Base-by-base conservation (phyloP, 1,284 basidiomycete species). In the Rhodotorula glutinis region DNA sequence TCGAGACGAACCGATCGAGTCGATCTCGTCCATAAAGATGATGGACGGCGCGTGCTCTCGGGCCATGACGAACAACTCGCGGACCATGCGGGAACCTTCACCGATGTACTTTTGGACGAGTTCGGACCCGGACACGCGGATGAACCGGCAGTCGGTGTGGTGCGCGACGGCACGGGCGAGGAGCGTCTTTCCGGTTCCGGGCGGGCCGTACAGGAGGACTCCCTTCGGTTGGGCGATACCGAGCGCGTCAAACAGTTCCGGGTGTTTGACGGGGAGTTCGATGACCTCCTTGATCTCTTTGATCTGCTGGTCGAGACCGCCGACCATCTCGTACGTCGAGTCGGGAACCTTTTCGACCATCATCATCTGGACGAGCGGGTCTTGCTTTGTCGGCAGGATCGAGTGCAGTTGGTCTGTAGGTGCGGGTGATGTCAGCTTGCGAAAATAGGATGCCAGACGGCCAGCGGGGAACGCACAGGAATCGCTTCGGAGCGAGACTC, bases 301-400 rank as follows among this genome's bases (percentile, higher is more conserved):
- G 79, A 98, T 98, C 79, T 98, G 95, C 79, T 84, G 92, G 83
- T 98, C 95, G 69, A 98, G 85, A 77, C 95, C 95, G 58, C 95
- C 95, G 73, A 98, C 95, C 93, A 98, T 97, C 81, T 98, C 95
- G 81, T 98, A 98, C 46, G 95, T 98, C 79, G 90, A 92, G 79
- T 98, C 95, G 0, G 95, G 95, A 0, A 98, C 95, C 80, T 98
- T 98, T 82, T 98, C 95, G n/a, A 98, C 95, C 95, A 98, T 97
- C 96, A 98, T 96, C 70, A 96, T 86, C 30, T 91, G 93, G 29
- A 96, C 92, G 43, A 95, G 86, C 8, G 92, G 92, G 79, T 95
- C 93, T 73, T 95, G 88, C 82, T 97, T 95, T 83, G 93, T 95
- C 1, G 92, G 92, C 0, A 96, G 82, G 76, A 96, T 90, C 79